A percentile compares a stretch with the other conserved stretches of the same genome.
These are phyloP conservation scores for Trametes cinnabarina DNA, from an alignment of 768 basidiomycete genomes.

Conservation along the genomic window DNA sequence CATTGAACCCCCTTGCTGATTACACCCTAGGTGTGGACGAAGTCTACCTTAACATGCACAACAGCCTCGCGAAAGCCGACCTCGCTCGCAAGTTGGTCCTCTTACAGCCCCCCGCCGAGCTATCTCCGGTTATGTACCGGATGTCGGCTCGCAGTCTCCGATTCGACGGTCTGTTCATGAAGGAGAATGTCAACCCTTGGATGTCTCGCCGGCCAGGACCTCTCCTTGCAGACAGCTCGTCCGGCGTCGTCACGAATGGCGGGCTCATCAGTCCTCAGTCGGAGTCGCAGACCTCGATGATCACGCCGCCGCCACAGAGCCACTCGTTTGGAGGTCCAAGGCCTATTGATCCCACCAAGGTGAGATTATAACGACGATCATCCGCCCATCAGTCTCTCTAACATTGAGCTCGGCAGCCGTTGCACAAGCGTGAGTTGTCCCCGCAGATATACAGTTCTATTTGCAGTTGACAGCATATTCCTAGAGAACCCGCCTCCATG, in stretches of 20 bases:
- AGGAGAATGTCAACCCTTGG: constrained; percentile 37
- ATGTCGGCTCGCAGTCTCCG: constrained; percentile 53
- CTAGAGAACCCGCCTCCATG: constrained; percentile 81
- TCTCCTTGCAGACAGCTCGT: constrained; percentile 21
- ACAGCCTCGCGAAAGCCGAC: constrained; percentile 58
- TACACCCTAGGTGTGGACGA: constrained; percentile 1
- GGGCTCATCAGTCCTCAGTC: constrained; percentile 71
- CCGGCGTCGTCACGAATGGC: constrained; percentile 47
- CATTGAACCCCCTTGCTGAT: not conserved
- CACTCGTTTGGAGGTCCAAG: constrained; percentile 27
- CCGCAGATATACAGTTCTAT: not conserved
- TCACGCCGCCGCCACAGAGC: constrained; percentile 13
- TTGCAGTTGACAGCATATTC: not conserved
- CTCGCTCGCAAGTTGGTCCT: constrained; percentile 65
- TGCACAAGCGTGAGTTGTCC: constrained; percentile 66
- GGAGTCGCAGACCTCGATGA: constrained; percentile 39
- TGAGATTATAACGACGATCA: constrained; percentile 24
- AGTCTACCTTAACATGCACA: constrained; percentile 42
- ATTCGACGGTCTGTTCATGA: constrained; percentile 50
- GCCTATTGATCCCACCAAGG: constrained; percentile 63
- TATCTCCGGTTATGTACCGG: constrained; percentile 43
- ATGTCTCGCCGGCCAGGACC: constrained; percentile 48
- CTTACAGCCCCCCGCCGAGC: constrained; percentile 48
- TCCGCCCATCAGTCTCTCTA: not conserved
- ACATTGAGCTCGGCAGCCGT: constrained; percentile 46